phyloP scores from a whole-genome alignment of 331 rosid genomes.

The Quercus phellos region DNA sequence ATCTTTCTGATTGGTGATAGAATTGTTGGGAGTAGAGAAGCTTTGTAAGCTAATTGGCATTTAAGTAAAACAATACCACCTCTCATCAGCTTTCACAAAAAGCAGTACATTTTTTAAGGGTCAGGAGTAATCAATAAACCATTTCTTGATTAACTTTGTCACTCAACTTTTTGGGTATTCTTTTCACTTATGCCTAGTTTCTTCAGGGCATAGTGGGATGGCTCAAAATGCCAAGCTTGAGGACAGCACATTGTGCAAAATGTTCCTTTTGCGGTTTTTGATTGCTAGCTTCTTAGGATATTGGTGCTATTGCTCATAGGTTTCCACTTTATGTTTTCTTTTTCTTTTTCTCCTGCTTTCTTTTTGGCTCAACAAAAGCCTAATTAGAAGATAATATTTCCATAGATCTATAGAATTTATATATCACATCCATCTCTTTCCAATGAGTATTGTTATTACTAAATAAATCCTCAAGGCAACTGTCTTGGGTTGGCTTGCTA shows the following conservation, averaged over 20 bases:
- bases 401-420: not conserved
- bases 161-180: not conserved
- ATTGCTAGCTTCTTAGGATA: not conserved
- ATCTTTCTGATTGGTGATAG: not conserved
- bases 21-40: not conserved
- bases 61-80: too few species aligned
- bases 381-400: not conserved
- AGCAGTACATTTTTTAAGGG: not conserved
- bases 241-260: not conserved
- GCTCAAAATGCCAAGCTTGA: not conserved
- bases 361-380: not conserved
- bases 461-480: too few species aligned
- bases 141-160: not conserved
- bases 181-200: not conserved
- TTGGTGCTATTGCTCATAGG: not conserved
- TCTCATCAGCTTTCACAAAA: too few species aligned
- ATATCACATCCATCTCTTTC: not conserved
- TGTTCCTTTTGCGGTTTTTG: not conserved
- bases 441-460: too few species aligned
- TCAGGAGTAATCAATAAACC: not conserved
- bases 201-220: not conserved
- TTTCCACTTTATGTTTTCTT: not conserved
- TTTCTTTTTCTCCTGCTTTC: not conserved
- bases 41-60: not conserved
- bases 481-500: too few species aligned